Conservation (phyloP, 2,329 filamentous ascomycete genomes). For the Fusarium torreyae region DNA sequence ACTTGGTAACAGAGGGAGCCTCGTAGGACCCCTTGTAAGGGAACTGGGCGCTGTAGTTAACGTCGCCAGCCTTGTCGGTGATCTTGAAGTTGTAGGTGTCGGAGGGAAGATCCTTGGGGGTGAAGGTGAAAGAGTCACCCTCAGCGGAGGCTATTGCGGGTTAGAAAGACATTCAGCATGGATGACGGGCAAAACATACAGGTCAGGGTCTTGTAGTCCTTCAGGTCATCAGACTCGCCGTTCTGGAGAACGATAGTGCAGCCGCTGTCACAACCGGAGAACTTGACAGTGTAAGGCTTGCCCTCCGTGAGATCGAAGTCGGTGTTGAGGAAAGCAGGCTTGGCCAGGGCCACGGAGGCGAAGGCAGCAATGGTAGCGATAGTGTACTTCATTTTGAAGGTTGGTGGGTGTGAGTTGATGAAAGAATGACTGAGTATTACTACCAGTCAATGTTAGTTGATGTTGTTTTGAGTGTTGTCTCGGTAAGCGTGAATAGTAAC, state of each 20-base stretch:
- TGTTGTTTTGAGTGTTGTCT: conserved; percentile 5
- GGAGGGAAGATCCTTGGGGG: conserved; percentile 47
- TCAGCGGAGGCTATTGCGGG: conserved; percentile 26
- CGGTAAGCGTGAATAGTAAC: conserved; percentile 11
- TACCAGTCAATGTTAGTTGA: conserved; percentile 37
- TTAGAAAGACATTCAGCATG: neutral
- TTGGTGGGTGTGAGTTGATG: conserved; percentile 32
- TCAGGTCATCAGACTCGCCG: conserved; percentile 50
- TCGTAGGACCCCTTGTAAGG: conserved; percentile 48
- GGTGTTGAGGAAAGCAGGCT: conserved; percentile 54
- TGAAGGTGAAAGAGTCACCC: conserved; percentile 51
- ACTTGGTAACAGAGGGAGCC: conserved; percentile 30
- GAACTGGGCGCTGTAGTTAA: conserved; percentile 56
- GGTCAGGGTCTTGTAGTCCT: conserved; percentile 52
- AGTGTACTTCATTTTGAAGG: conserved; percentile 58
- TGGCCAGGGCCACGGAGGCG: conserved; percentile 49
- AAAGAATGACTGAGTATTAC: conserved; percentile 51
- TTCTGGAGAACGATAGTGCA: conserved; percentile 57
- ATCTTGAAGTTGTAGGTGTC: conserved; percentile 57
- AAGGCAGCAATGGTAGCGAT: conserved; percentile 51
- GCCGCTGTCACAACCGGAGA: conserved; percentile 51
- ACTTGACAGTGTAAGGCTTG: conserved; percentile 54
- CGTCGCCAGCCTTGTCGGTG: conserved; percentile 46
- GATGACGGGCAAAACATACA: conserved; percentile 43
- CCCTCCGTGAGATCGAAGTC: conserved; percentile 50